Conservation (phyloP, 169 alveolate genomes). For the Toxoplasma gondii region DNA sequence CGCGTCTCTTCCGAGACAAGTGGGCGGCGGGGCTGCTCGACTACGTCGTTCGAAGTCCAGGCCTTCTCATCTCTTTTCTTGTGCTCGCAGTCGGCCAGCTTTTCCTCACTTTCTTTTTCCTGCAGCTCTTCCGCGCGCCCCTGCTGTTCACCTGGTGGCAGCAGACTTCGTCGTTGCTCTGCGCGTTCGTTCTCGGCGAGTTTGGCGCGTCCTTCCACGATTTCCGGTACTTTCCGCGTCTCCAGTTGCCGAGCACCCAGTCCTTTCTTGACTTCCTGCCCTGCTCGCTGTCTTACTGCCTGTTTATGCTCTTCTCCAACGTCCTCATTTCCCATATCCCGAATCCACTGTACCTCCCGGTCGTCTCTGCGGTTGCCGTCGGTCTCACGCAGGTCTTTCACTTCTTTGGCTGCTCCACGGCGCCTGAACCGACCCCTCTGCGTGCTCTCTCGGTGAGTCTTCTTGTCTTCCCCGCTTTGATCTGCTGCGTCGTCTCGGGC, state of each 20-base stretch:
- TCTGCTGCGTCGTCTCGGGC: constrained; percentile 10
- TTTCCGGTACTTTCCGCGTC: constrained; percentile 36
- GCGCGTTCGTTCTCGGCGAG: constrained; percentile 64
- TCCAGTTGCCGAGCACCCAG: not conserved
- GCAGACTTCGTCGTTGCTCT: constrained; percentile 40
- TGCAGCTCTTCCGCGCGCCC: constrained; percentile 52
- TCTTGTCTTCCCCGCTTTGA: not conserved
- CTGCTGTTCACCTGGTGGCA: constrained; percentile 66
- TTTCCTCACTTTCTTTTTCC: constrained; percentile 47
- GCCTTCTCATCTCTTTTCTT: not conserved
- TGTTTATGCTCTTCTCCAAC: constrained; percentile 38
- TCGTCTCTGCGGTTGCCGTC: constrained; percentile 55
- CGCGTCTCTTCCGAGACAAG: constrained; percentile 13
- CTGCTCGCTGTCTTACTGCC: constrained; percentile 60
- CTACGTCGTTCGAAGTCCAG: not conserved
- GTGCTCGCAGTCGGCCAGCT: constrained; percentile 55
- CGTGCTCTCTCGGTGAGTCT: not conserved
- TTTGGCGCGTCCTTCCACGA: constrained; percentile 54
- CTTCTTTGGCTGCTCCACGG: constrained; percentile 37
- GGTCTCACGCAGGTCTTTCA: constrained; percentile 46
- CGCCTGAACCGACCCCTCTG: not conserved
- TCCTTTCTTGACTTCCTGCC: constrained; percentile 56
- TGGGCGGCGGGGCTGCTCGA: not conserved
- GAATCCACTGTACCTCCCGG: constrained; percentile 56
- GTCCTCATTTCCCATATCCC: constrained; percentile 3